Evolutionary conservation across 2,329 filamentous ascomycete genomes (phyloP).

Genomic region (Verticillium tricorpus): DNA sequence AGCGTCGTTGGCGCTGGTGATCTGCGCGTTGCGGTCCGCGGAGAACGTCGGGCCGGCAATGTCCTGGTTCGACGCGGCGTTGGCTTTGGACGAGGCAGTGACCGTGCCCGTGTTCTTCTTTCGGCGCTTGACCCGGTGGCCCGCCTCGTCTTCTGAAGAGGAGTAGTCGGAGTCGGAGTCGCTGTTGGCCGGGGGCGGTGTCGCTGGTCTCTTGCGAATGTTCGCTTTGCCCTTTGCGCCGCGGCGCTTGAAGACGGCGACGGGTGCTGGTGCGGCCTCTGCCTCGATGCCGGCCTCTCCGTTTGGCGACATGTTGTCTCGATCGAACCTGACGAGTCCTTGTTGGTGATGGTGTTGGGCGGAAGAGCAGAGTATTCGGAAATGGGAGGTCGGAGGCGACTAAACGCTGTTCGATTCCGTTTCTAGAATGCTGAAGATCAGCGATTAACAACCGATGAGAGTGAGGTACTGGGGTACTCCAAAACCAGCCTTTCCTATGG

Average conservation of each 20-base stretch:
- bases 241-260: constrained; percentile 82
- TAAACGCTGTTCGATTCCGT: not conserved
- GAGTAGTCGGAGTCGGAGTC: constrained; percentile 61
- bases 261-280: constrained; percentile 30
- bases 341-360: not conserved
- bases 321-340: not conserved
- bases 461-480: too few relatives aligned
- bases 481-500: too few relatives aligned
- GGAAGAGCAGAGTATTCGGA: not conserved
- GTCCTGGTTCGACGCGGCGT: constrained; percentile 32
- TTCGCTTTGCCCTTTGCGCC: constrained; percentile 70
- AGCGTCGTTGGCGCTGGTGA: constrained; percentile 73
- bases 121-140: constrained; percentile 73
- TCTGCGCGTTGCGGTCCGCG: constrained; percentile 57
- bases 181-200: constrained; percentile 65
- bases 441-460: not conserved
- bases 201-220: constrained; percentile 74
- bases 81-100: constrained; percentile 56
- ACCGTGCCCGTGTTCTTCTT: constrained; percentile 65
- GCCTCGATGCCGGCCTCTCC: not conserved
- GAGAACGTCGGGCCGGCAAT: constrained; percentile 49
- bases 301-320: not conserved
- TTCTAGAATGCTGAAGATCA: constrained; percentile 10
- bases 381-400: not conserved
- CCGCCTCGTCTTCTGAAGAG: constrained; percentile 71